These are phyloP conservation scores for Populus simonii DNA, from an alignment of 345 rosid species.

Conservation along the genomic window DNA sequence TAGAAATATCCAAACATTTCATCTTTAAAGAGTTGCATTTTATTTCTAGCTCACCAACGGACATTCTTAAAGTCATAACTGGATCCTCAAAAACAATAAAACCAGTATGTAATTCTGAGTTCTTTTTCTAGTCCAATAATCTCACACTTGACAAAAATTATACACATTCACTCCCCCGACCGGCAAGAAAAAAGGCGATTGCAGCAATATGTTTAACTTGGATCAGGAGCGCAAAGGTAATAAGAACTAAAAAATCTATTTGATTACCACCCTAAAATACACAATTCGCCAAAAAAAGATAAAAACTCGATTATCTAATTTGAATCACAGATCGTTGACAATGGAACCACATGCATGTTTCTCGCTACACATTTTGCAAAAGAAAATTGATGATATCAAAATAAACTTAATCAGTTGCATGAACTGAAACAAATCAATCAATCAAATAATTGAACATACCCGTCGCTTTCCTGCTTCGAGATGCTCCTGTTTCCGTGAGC, in stretches of 20 bases:
- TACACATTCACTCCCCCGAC: background rate
- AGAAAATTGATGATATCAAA: background rate
- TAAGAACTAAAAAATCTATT: background rate
- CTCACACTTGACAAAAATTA: background rate
- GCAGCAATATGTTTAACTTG: background rate
- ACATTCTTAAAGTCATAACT: background rate
- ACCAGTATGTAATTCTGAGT: background rate
- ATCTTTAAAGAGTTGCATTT: background rate
- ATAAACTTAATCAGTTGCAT: background rate
- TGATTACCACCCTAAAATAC: background rate
- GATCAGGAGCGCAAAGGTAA: background rate
- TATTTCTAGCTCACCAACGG: background rate
- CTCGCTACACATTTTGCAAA: background rate
- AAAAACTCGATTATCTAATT: background rate
- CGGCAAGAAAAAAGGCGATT: background rate
- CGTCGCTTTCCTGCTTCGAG: constrained; percentile 91
- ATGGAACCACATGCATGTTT: background rate
- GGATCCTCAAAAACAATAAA: background rate
- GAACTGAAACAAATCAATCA: background rate
- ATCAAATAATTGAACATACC: constrained; percentile 38
- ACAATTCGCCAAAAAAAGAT: background rate
- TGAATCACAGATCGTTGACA: background rate
- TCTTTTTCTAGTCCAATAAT: background rate
- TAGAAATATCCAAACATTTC: background rate
- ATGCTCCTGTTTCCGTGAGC: constrained; percentile 73